These are phyloP conservation scores for Epicoccum nigrum DNA, from an alignment of 2,329 filamentous ascomycete species.

Conservation along the genomic window DNA sequence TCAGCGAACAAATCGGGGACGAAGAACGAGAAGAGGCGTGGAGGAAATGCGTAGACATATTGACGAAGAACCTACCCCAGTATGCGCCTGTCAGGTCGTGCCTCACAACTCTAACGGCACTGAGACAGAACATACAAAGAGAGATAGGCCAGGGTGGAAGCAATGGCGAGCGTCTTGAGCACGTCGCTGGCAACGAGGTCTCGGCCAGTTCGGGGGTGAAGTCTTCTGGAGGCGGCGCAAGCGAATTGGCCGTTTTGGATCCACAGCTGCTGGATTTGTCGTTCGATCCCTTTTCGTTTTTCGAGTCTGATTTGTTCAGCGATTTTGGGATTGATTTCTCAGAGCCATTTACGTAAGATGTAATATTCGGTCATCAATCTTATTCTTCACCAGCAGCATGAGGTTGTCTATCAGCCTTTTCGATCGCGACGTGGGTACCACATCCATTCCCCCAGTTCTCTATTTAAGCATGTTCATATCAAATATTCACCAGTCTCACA, in stretches of 20 bases:
- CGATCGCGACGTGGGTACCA: too few relatives aligned
- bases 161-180: background rate
- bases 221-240: background rate
- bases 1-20: constrained; percentile 1
- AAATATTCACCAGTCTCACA: too few relatives aligned
- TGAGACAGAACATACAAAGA: constrained; percentile 4
- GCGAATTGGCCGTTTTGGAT: too few relatives aligned
- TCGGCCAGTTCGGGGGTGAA: too few relatives aligned
- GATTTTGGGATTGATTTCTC: constrained; percentile 5
- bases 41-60: background rate
- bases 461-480: too few relatives aligned
- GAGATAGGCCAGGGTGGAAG: background rate
- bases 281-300: constrained; percentile 6
- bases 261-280: background rate
- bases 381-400: too few relatives aligned
- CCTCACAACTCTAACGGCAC: constrained; percentile 5
- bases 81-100: constrained; percentile 10
- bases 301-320: constrained; percentile 1
- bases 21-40: constrained; percentile 6
- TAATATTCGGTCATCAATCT: too few relatives aligned
- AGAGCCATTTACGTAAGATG: background rate
- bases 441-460: too few relatives aligned
- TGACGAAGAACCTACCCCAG: constrained; percentile 7
- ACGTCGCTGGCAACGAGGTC: background rate
- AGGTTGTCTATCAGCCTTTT: too few relatives aligned